A percentile compares a stretch with the other conserved stretches of the same genome.
phyloP scores from a whole-genome alignment of 1,284 basidiomycete genomes.

The Tilletia walkeri region DNA sequence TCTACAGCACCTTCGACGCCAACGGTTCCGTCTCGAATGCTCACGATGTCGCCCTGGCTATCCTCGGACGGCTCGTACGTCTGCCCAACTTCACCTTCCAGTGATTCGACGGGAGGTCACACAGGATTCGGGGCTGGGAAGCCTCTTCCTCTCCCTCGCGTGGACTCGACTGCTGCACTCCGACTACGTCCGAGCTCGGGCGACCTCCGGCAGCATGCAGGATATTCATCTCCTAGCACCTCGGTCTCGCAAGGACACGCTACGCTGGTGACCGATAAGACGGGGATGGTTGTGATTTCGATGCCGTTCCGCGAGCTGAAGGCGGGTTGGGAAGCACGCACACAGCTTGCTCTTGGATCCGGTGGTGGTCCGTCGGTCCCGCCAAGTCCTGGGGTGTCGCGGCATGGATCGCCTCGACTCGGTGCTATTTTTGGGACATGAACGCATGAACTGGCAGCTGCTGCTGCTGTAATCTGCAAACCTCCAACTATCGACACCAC shows the following conservation, averaged over 20 bases:
- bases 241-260: background rate
- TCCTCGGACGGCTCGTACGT: no score
- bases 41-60: background rate
- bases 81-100: no score
- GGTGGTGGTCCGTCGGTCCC: no score
- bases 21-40: background rate
- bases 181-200: slow-evolving; percentile 5
- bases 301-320: slow-evolving; percentile 10
- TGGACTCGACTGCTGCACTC: background rate
- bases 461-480: no score
- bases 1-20: slow-evolving; percentile 14
- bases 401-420: no score
- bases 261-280: background rate
- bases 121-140: background rate
- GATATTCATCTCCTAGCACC: background rate
- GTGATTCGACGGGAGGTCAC: background rate
- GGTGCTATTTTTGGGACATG: no score
- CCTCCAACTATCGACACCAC: no score
- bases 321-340: slow-evolving; percentile 3
- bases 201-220: background rate
- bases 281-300: background rate
- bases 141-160: slow-evolving; percentile 1
- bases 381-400: no score
- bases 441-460: no score
- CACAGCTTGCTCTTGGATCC: background rate